Conservation (phyloP, 345 rosid genomes). For the Noccaea caerulescens region DNA sequence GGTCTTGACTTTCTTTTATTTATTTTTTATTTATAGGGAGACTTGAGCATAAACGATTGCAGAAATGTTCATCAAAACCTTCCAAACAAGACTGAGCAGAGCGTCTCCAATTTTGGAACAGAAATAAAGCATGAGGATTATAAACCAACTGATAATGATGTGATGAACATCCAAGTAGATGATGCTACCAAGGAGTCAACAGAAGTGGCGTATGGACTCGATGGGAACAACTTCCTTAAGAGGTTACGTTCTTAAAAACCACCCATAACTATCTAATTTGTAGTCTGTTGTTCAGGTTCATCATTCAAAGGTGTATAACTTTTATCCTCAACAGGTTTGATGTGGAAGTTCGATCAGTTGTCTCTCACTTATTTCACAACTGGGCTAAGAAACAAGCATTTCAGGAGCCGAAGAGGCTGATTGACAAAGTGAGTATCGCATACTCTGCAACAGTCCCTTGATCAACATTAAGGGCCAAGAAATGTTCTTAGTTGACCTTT, state of each 20-base stretch:
- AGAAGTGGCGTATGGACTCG: constrained; percentile 47
- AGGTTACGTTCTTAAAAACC: constrained; percentile 54
- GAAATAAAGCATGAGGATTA: constrained; percentile 40
- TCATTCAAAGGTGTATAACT: constrained; percentile 1
- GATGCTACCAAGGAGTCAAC: constrained; percentile 50
- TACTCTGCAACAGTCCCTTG: constrained; percentile 25
- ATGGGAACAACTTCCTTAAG: constrained; percentile 69
- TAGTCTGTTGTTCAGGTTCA: constrained; percentile 3
- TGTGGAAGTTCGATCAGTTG: constrained; percentile 75
- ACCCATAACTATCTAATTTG: constrained; percentile 25
- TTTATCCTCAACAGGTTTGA: constrained; percentile 58
- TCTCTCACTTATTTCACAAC: constrained; percentile 87
- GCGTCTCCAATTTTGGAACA: constrained; percentile 26
- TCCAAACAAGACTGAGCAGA: constrained; percentile 43
- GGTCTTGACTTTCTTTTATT: background rate
- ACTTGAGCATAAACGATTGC: constrained; percentile 47
- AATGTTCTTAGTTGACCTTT: constrained; percentile 25
- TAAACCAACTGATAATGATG: constrained; percentile 46
- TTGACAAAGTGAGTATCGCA: constrained; percentile 65
- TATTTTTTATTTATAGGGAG: constrained; percentile 55
- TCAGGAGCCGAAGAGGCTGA: constrained; percentile 81
- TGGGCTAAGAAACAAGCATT: constrained; percentile 97
- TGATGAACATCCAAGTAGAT: constrained; percentile 38
- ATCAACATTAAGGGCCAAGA: constrained; percentile 12
- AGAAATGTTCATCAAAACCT: constrained; percentile 47